Conservation (phyloP, 2,329 filamentous ascomycete genomes). For the Fusarium lateritium region DNA sequence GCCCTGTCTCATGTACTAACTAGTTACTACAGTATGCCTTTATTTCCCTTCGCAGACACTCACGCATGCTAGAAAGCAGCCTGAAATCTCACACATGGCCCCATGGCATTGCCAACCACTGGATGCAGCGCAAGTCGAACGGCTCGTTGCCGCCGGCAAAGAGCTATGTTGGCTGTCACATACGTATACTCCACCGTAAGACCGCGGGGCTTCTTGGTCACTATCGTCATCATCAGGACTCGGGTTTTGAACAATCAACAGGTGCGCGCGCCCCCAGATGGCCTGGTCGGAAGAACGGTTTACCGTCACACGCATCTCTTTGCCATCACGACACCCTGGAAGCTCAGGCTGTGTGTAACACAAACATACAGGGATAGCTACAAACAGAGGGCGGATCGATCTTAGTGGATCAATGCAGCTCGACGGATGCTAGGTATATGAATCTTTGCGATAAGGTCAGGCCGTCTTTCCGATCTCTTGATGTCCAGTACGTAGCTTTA, state of each 20-base stretch:
- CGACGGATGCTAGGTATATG: conserved; percentile 29
- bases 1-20: conserved; percentile 16
- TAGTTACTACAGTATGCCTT: not conserved
- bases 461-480: conserved; percentile 29
- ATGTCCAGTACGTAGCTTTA: conserved; percentile 7
- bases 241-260: not conserved
- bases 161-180: conserved; percentile 25
- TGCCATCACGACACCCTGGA: conserved; percentile 33
- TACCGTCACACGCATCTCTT: conserved; percentile 27
- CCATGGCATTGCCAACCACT: conserved; percentile 9
- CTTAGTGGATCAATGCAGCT: conserved; percentile 41
- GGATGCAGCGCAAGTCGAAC: conserved; percentile 13
- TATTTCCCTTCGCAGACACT: conserved; percentile 13
- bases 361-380: conserved; percentile 40
- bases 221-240: conserved; percentile 3
- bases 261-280: conserved; percentile 2
- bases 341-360: conserved; percentile 41
- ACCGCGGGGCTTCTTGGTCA: conserved; percentile 15
- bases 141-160: conserved; percentile 41
- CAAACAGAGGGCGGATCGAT: conserved; percentile 44
- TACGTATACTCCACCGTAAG: conserved; percentile 40
- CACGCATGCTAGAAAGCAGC: conserved; percentile 18
- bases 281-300: conserved; percentile 6
- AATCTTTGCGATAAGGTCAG: conserved; percentile 39
- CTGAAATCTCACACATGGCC: conserved; percentile 22